phyloP scores from a whole-genome alignment of 768 basidiomycete species.

The Mrakia hoshinonis region DNA sequence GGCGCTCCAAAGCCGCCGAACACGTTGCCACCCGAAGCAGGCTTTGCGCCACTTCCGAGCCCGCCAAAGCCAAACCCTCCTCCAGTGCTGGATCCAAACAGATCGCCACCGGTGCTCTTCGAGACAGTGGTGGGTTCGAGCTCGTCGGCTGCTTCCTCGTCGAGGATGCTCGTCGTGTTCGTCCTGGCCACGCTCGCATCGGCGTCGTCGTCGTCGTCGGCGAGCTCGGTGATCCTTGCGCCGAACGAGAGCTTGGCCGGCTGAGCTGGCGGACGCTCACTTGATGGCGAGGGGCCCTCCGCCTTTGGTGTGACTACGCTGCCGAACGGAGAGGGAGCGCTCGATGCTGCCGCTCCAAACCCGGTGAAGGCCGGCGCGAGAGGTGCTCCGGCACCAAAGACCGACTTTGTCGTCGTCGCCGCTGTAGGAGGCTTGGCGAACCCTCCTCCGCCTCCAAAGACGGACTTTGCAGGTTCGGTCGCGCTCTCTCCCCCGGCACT shows the following conservation, averaged over 20 bases:
- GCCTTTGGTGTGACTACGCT: neutral
- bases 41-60: neutral
- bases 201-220: conserved; percentile 12
- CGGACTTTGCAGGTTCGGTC: neutral
- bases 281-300: neutral
- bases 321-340: neutral
- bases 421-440: conserved; percentile 1
- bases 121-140: conserved; percentile 3
- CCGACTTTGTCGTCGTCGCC: neutral
- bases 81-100: conserved; percentile 2
- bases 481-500: neutral
- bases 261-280: neutral
- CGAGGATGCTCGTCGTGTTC: neutral
- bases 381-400: conserved; percentile 5
- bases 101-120: conserved; percentile 11
- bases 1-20: neutral
- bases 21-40: neutral
- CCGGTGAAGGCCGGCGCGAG: conserved; percentile 5
- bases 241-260: conserved; percentile 7
- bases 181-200: neutral
- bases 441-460: conserved; percentile 11
- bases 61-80: conserved; percentile 5
- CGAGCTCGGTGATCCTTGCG: neutral
- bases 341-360: neutral
- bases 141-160: conserved; percentile 1